Evolutionary conservation across 345 rosid genomes (phyloP), one percentile per base, ranked within the genome.

Genomic region (Geranium brycei): DNA sequence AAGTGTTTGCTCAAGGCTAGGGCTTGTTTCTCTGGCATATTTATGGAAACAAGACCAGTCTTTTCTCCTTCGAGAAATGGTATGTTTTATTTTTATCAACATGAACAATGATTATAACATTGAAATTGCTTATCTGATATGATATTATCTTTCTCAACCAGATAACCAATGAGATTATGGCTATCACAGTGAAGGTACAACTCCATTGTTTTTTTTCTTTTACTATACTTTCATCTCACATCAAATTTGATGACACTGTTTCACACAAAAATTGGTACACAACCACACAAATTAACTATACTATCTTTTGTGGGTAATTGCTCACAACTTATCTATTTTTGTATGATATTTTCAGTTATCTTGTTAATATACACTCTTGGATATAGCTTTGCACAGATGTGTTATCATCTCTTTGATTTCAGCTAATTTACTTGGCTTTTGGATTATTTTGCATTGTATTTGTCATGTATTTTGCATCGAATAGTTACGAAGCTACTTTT

Each of bases 11-110:
- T 93, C 97, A 72, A 84, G 97, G 85, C 81, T 93, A 83, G 99
- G 96, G 73, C 91, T 93, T 77, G 91, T 93, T 80, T 90, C 99
- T 78, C 81, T 93, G 71, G 95, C 91, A 70, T 90, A 75, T 82
- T 81, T 93, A 79, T 93, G 97, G 99, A 93, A 83, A 83, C 96
- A 90, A 72, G 96, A 93, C 80, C 99, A 90, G 77, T 83, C 97
- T 0, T 61, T 85, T 79, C 97, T 93, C 76, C 96, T 93, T 77
- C 92, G 68, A 62, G 91, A 88, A 79, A 93, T 93, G 99, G 99
- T 93, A 90, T 73, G 60, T 60, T 71, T 38, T 69, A 58, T 69
- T 67, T 38, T 64, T 66, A 17, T 69, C 38, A 61, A 16, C 7
- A 13, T 32, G 64, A 69, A 63, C 64, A 59, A 17, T 62, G 60